A percentile compares a stretch with the other conserved stretches of the same genome.
These are phyloP conservation scores for Cryptosporidium ryanae DNA, from an alignment of 169 alveolate genomes.

Conservation along the genomic window DNA sequence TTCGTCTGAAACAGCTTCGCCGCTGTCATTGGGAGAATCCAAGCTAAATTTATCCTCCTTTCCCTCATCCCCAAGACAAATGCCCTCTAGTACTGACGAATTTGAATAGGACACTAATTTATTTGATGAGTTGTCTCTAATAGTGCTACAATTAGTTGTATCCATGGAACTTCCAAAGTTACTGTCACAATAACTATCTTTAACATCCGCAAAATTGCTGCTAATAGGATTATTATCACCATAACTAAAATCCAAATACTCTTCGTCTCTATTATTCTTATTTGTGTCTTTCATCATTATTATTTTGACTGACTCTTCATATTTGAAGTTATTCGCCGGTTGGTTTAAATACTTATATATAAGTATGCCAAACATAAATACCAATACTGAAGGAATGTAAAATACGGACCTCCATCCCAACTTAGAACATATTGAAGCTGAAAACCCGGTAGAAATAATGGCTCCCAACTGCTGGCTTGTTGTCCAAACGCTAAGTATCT, in stretches of 20 bases:
- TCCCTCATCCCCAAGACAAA: neutral
- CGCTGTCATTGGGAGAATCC: neutral
- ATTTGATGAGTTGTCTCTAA: too few species aligned
- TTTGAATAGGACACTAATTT: neutral
- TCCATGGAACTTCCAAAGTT: too few species aligned
- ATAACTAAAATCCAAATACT: neutral
- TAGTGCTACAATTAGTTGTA: too few species aligned
- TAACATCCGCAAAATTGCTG: too few species aligned
- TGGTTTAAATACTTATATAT: constrained; percentile 36
- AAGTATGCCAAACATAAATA: constrained; percentile 62
- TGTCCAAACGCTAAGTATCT: constrained; percentile 78
- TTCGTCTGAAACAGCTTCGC: neutral
- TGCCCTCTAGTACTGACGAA: neutral
- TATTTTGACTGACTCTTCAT: neutral
- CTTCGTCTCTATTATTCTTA: neutral
- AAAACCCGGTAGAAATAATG: constrained; percentile 77
- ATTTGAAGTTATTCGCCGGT: constrained; percentile 21
- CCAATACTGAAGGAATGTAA: constrained; percentile 72
- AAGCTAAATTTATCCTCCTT: neutral
- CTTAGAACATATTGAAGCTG: constrained; percentile 75
- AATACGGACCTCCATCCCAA: constrained; percentile 81
- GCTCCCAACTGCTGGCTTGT: constrained; percentile 81
- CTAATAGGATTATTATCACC: neutral
- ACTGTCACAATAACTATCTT: too few species aligned
- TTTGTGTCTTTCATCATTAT: constrained; percentile 27